Conservation (phyloP, 2,329 filamentous ascomycete species). For the Thelonectria rubi region DNA sequence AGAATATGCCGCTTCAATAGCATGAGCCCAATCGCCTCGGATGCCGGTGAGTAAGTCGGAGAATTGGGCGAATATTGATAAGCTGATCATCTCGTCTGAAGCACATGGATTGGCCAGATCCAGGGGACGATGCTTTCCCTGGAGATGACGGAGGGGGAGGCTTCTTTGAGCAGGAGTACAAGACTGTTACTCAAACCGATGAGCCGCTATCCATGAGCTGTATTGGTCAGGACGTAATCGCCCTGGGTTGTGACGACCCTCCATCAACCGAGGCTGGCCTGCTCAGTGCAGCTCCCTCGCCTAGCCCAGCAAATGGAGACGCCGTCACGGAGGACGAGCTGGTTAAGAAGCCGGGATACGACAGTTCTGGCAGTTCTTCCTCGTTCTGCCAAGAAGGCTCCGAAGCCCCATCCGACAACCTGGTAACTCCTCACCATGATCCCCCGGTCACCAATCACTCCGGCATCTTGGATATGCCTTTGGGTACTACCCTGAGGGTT, state of each 20-base stretch:
- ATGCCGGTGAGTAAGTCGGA: slow-evolving; percentile 29
- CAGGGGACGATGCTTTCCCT: slow-evolving; percentile 9
- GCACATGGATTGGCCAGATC: slow-evolving; percentile 22
- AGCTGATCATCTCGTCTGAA: background rate
- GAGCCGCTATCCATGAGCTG: background rate
- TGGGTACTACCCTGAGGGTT: slow-evolving; percentile 31
- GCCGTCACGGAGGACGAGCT: slow-evolving; percentile 11
- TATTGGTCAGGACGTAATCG: background rate
- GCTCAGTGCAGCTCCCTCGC: slow-evolving; percentile 16
- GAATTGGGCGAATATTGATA: background rate
- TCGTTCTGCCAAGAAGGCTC: background rate
- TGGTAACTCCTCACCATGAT: slow-evolving; percentile 7
- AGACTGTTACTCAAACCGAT: slow-evolving; percentile 16
- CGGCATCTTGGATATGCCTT: background rate
- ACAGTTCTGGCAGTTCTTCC: background rate
- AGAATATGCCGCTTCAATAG: slow-evolving; percentile 9
- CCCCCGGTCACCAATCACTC: background rate
- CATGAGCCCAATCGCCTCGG: slow-evolving; percentile 14
- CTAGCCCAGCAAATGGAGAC: slow-evolving; percentile 7
- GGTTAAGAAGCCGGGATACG: background rate
- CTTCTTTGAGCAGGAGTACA: slow-evolving; percentile 23
- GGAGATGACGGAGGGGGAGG: slow-evolving; percentile 19
- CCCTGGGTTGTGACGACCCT: background rate
- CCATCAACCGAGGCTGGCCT: slow-evolving; percentile 15
- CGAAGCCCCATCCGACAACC: background rate